Percentiles rank a stretch among this genome's conserved stretches.
These are phyloP conservation scores for Patellifolia procumbens DNA, from an alignment of 179 eudicot genomes.

Conservation along the genomic window DNA sequence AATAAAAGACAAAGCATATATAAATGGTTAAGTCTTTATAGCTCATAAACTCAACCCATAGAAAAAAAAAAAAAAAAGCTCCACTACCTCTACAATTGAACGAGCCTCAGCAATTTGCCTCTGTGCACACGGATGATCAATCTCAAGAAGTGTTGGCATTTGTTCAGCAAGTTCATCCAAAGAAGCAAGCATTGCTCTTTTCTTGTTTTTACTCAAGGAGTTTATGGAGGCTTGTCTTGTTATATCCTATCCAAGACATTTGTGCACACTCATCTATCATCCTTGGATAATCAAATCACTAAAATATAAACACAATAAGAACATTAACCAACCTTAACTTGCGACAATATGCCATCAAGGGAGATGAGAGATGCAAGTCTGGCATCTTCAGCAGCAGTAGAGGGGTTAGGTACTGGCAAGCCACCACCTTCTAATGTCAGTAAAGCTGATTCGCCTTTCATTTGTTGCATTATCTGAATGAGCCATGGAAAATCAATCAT, in stretches of 20 bases:
- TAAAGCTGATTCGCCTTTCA: constrained; percentile 71
- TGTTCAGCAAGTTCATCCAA: constrained; percentile 84
- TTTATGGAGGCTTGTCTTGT: constrained; percentile 65
- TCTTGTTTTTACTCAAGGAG: constrained; percentile 70
- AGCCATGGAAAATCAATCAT: not conserved
- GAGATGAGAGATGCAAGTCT: constrained; percentile 94
- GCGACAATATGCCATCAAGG: constrained; percentile 88
- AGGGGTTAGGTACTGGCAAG: constrained; percentile 85
- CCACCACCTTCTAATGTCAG: constrained; percentile 68
- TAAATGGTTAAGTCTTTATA: not conserved
- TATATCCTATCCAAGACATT: constrained; percentile 57
- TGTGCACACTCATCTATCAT: constrained; percentile 20
- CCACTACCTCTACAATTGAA: constrained; percentile 66
- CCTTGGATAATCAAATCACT: not conserved
- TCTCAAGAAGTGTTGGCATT: constrained; percentile 92
- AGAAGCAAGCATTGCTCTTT: constrained; percentile 65
- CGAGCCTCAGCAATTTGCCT: constrained; percentile 88
- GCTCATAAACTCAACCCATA: not conserved
- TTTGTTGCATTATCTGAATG: constrained; percentile 81
- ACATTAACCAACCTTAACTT: constrained; percentile 69
- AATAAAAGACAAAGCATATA: not conserved
- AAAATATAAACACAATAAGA: not conserved
- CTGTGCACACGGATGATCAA: constrained; percentile 96
- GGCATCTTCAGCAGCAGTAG: constrained; percentile 97
- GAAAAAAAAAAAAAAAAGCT: not conserved